Base-by-base conservation (phyloP, 75 land plant genomes). In the Isoetes taiwanensis region DNA sequence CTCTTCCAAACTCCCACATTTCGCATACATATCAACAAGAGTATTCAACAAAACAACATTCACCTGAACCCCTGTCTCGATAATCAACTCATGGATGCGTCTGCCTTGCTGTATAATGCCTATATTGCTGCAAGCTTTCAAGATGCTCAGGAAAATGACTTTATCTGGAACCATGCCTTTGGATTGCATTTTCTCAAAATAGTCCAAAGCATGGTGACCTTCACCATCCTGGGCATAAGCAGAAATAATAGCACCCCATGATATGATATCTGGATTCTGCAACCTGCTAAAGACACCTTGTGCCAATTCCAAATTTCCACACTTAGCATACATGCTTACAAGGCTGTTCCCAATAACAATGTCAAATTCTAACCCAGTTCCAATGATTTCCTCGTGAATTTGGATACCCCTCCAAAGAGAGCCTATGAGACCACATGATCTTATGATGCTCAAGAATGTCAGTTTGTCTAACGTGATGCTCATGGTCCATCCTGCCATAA, bases 91-190 rank as follows among this genome's bases (percentile, higher is more conserved):
- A 46, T 78, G 78, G 29, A 72, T 54, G 57, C 56, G 59, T 23
- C 52, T 23, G 1, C 72, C 76, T 29, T 39, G 61, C 31, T 37
- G 52, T 53, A 67, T 1, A 30, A 72, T 52, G 10, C 72, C 76
- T 35, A 69, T 39, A 23, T 71, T 73, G 0, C 78, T 62, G 63
- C 75, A 81, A 2, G 72, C 78, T 28, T 72, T 64, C 10, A 78
- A 43, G 30, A 65, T 57, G 56, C 75, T 64, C 25, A 19, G 16
- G 50, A 46, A n/a, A 6, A 23, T 46, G 50, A 46, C 16, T 6
- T n/a, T 46, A 46, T 46, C 50, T 5, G 16, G 21, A 4, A 5
- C 25, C 5, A 46, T 46, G 12, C 50, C 50, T 4, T 46, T 8
- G 8, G 25, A n/a, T 8, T 6, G 50, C 50, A 46, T 46, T n/a